phyloP scores from a whole-genome alignment of 2,329 filamentous ascomycete genomes.

The Domatiomyces catenatus region DNA sequence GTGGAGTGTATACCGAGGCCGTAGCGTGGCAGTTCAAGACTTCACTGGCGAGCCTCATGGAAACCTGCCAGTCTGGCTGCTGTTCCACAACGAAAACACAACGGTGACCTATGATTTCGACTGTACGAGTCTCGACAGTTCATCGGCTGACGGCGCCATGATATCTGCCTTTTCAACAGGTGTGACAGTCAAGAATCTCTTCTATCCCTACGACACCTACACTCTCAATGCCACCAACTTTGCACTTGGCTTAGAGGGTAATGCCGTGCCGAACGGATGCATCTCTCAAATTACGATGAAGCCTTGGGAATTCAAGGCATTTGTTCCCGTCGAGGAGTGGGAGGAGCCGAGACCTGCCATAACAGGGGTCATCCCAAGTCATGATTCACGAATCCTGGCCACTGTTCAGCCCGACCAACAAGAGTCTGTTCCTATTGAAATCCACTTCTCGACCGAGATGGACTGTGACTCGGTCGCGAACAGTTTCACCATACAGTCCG shows the following conservation, averaged over 20 bases:
- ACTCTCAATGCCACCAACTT: conserved; percentile 27
- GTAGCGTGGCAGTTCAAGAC: conserved; percentile 29
- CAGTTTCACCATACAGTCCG: conserved; percentile 31
- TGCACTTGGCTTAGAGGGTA: conserved; percentile 25
- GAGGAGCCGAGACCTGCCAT: conserved; percentile 32
- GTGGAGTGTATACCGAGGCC: conserved; percentile 35
- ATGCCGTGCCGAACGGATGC: conserved; percentile 33
- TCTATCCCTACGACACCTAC: conserved; percentile 38
- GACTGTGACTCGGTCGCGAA: conserved; percentile 33
- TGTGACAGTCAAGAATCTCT: conserved; percentile 38
- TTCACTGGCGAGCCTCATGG: conserved; percentile 21
- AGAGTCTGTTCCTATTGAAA: conserved; percentile 27
- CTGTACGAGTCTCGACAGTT: conserved; percentile 24
- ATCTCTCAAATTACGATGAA: conserved; percentile 31
- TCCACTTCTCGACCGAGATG: conserved; percentile 39
- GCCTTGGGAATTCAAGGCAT: conserved; percentile 37
- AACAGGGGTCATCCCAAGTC: conserved; percentile 37
- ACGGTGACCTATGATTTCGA: conserved; percentile 34
- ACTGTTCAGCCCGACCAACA: conserved; percentile 18
- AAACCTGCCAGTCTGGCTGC: conserved; percentile 21
- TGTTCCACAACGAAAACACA: conserved; percentile 19
- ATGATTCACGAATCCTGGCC: conserved; percentile 36
- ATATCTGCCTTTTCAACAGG: conserved; percentile 34
- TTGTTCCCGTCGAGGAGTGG: conserved; percentile 33
- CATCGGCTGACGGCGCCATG: conserved; percentile 18